Percentiles rank a stretch among this genome's conserved stretches.
Evolutionary conservation across 306 rosid genomes (phyloP).

Genomic region (Castanopsis chinensis): DNA sequence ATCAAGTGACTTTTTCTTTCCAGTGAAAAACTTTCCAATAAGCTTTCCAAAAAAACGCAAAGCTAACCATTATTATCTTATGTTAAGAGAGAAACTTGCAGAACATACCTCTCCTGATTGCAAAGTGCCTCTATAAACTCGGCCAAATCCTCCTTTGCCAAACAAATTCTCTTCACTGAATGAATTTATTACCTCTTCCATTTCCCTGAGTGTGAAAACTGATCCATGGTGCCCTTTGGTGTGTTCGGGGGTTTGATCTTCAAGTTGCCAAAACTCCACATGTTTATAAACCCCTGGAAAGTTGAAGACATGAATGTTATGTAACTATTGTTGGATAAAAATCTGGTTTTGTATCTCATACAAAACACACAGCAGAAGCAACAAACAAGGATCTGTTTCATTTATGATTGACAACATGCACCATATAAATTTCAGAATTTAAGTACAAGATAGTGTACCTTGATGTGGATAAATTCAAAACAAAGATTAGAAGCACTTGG

Average conservation of each 20-base stretch:
- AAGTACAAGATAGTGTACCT: too few species aligned
- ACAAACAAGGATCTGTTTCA: too few species aligned
- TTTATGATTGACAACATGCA: too few species aligned
- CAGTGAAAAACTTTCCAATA: too few species aligned
- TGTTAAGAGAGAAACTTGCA: background rate
- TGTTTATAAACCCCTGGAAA: constrained; percentile 81
- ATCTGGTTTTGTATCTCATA: too few species aligned
- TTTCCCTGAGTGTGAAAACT: constrained; percentile 78
- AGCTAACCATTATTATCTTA: background rate
- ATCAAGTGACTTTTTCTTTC: too few species aligned
- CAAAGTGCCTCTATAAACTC: constrained; percentile 72
- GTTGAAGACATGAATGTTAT: background rate
- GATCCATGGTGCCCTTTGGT: constrained; percentile 78
- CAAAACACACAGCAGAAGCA: too few species aligned
- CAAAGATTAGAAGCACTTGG: too few species aligned
- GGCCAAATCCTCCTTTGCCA: constrained; percentile 96
- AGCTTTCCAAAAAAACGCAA: background rate
- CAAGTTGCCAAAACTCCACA: constrained; percentile 77
- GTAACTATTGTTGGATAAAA: too few species aligned
- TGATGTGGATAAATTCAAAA: too few species aligned
- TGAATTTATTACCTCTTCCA: constrained; percentile 88
- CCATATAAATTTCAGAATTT: too few species aligned
- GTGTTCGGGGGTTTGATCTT: constrained; percentile 56
- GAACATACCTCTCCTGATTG: constrained; percentile 75
- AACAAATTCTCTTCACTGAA: constrained; percentile 81